Percentiles rank a stretch among this genome's conserved stretches.
phyloP scores from a whole-genome alignment of 441 rosid genomes.

The California macrophylla region DNA sequence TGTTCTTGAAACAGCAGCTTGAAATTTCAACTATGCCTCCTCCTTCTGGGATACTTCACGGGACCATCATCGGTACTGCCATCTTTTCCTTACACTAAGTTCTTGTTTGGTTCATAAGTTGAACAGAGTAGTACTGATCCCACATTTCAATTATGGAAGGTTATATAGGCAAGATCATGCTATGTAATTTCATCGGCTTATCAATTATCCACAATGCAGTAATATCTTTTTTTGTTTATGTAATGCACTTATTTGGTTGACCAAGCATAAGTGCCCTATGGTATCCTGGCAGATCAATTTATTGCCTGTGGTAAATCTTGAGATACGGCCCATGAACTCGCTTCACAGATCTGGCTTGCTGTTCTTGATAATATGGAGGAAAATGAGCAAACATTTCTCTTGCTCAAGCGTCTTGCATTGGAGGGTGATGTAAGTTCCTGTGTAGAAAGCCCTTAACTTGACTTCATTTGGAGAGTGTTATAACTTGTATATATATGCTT shows the following conservation, averaged over 20 bases:
- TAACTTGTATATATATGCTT: neutral
- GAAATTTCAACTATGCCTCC: conserved; percentile 42
- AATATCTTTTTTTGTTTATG: neutral
- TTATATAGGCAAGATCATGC: neutral
- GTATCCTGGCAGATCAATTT: conserved; percentile 58
- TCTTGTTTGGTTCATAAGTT: neutral
- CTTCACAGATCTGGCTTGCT: conserved; percentile 66
- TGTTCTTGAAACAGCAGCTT: conserved; percentile 80
- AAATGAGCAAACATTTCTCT: conserved; percentile 48
- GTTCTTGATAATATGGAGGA: conserved; percentile 75
- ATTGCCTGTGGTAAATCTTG: conserved; percentile 64
- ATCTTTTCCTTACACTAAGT: conserved; percentile 5
- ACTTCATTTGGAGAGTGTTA: neutral
- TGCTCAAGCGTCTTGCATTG: conserved; percentile 62
- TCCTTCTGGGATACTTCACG: conserved; percentile 64
- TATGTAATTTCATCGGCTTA: neutral
- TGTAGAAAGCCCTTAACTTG: neutral
- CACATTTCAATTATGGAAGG: neutral
- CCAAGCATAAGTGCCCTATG: neutral
- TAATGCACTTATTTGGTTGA: neutral
- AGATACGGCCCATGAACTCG: conserved; percentile 60
- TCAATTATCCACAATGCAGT: neutral
- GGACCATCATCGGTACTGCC: conserved; percentile 65
- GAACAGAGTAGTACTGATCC: neutral
- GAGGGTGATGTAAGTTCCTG: conserved; percentile 57